phyloP scores from a whole-genome alignment of 805 yeast genomes.

The Myxozyma vanderwaltii region DNA sequence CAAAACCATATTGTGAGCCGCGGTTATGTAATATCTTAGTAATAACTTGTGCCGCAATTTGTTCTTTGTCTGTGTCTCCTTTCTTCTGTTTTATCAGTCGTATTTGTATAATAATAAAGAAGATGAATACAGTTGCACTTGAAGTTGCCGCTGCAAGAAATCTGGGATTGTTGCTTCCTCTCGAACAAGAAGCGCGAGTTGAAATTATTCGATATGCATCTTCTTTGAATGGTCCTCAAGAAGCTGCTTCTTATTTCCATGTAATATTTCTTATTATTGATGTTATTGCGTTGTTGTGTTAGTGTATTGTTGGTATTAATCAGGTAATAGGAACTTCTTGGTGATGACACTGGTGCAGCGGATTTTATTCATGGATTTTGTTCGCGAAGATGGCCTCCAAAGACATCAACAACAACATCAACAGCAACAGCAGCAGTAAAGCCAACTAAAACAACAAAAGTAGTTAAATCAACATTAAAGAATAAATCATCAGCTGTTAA shows the following conservation, averaged over 20 bases:
- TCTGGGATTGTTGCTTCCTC: slow-evolving; percentile 48
- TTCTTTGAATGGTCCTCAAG: slow-evolving; percentile 51
- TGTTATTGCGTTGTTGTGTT: too few species aligned
- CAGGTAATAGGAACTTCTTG: slow-evolving; percentile 32
- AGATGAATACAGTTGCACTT: slow-evolving; percentile 1
- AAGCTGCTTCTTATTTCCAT: slow-evolving; percentile 53
- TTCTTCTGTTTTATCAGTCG: too few species aligned
- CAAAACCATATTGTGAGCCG: too few species aligned
- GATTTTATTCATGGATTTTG: slow-evolving; percentile 33
- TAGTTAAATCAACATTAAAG: too few species aligned
- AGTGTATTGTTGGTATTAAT: too few species aligned
- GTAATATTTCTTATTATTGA: slow-evolving; percentile 14
- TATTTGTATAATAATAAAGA: neutral
- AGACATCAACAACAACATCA: neutral
- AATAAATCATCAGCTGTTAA: neutral
- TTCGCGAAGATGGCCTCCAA: slow-evolving; percentile 23
- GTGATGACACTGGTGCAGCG: slow-evolving; percentile 27
- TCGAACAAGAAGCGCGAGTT: slow-evolving; percentile 57
- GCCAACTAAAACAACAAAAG: too few species aligned
- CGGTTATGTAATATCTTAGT: too few species aligned
- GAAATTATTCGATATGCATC: slow-evolving; percentile 60
- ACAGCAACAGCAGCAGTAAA: neutral
- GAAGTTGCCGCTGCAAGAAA: slow-evolving; percentile 18
- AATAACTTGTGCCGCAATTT: too few species aligned
- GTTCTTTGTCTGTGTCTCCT: too few species aligned